Evolutionary conservation across 2,329 filamentous ascomycete genomes (phyloP).

Genomic region (Pseudocercospora fijiensis): DNA sequence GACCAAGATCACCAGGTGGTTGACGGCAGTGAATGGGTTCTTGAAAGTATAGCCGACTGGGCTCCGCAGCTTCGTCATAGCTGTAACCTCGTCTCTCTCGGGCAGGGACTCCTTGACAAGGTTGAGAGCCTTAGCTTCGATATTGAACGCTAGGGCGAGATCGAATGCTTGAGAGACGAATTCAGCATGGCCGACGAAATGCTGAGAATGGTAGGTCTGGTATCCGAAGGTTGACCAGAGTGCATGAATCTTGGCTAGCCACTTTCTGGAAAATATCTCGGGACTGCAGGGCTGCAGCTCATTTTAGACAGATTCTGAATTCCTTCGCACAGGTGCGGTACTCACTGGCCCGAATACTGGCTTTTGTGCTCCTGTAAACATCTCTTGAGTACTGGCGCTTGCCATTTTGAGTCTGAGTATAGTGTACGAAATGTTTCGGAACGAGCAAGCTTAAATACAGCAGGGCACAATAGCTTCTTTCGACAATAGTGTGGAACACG

Average conservation of each 20-base stretch:
- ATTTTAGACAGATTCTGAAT: not conserved
- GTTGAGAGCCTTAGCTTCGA: not conserved
- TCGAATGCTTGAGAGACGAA: not conserved
- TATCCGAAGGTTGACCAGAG: not conserved
- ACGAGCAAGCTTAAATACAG: not conserved
- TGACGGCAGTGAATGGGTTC: not conserved
- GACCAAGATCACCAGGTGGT: not conserved
- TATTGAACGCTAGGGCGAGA: not conserved
- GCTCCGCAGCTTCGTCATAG: not conserved
- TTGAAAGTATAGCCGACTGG: not conserved
- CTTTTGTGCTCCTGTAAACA: not conserved
- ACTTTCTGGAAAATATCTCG: not conserved
- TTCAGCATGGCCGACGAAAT: not conserved
- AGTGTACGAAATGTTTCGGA: not conserved
- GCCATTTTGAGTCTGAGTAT: not conserved
- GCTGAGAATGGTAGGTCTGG: not conserved
- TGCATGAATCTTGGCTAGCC: not conserved
- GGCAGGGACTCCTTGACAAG: not conserved
- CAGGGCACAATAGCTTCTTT: not conserved
- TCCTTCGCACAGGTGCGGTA: not conserved
- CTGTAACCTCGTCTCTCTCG: not conserved
- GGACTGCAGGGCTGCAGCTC: not conserved
- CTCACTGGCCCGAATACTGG: not conserved
- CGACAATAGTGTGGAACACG: not conserved
- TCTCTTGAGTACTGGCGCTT: not conserved